These are phyloP conservation scores for Lentinus tigrinus DNA, from an alignment of 768 basidiomycete genomes.

Conservation along the genomic window DNA sequence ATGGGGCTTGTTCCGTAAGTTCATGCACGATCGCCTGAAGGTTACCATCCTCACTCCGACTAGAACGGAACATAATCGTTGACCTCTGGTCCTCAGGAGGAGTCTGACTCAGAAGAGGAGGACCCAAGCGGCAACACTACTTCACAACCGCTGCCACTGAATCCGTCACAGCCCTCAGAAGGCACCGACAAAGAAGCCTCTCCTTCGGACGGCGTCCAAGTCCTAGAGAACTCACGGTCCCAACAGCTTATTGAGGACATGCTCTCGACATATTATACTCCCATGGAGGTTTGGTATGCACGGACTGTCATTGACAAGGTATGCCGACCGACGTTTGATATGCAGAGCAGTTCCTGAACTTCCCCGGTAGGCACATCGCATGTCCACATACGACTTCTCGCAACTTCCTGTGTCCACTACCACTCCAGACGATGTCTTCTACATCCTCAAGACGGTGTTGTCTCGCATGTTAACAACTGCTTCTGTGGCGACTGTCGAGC, in stretches of 20 bases:
- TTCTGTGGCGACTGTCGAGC: constrained; percentile 54
- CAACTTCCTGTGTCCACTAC: constrained; percentile 67
- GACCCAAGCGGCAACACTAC: constrained; percentile 3
- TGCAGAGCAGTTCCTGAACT: background rate
- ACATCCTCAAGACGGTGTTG: constrained; percentile 85
- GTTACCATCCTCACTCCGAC: constrained; percentile 37
- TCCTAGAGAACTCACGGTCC: constrained; percentile 52
- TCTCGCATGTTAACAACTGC: constrained; percentile 78
- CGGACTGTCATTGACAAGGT: constrained; percentile 88
- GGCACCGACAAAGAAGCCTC: background rate
- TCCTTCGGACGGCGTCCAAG: constrained; percentile 19
- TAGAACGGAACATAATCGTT: background rate
- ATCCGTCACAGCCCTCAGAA: background rate
- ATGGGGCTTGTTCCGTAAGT: constrained; percentile 90
- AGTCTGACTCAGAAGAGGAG: constrained; percentile 14
- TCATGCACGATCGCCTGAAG: constrained; percentile 71
- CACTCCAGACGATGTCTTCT: constrained; percentile 92
- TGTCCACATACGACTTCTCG: constrained; percentile 72
- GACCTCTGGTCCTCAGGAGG: constrained; percentile 20
- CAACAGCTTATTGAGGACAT: constrained; percentile 63
- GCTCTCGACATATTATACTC: constrained; percentile 74
- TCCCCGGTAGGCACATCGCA: constrained; percentile 71
- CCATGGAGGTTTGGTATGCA: constrained; percentile 91
- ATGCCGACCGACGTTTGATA: background rate
- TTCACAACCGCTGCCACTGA: too few relatives aligned